Percentiles rank a stretch among this genome's conserved stretches.
These are phyloP conservation scores for Coemansia sp. DNA, from an alignment of 192 early-diverging fungal genomes.

Conservation along the genomic window DNA sequence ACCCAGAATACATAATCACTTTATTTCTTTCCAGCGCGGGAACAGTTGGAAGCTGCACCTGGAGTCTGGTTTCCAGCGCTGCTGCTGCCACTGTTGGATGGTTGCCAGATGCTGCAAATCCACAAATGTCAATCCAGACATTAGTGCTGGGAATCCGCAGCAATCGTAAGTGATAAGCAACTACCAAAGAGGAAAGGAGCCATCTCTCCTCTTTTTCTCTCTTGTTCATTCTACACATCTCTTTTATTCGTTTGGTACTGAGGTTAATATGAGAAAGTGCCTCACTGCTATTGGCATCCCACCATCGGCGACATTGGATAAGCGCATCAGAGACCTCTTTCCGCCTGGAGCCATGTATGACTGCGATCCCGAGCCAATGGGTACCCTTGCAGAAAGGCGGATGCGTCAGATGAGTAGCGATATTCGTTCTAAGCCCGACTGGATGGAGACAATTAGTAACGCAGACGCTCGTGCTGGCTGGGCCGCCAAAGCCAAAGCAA, in stretches of 20 bases:
- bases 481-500: neutral
- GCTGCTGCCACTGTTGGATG: too few relatives aligned
- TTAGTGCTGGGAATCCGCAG: too few relatives aligned
- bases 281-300: neutral
- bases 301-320: neutral
- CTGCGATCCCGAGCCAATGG: neutral
- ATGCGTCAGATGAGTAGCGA: too few relatives aligned
- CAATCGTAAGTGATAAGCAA: too few relatives aligned
- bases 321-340: neutral
- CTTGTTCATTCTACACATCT: neutral
- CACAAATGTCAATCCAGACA: too few relatives aligned
- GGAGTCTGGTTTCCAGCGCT: too few relatives aligned
- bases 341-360: neutral
- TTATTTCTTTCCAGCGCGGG: conserved; percentile 44
- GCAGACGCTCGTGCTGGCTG: neutral
- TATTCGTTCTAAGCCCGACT: too few relatives aligned
- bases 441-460: too few relatives aligned
- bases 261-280: neutral
- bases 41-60: neutral
- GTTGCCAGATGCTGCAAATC: too few relatives aligned
- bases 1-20: neutral
- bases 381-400: neutral
- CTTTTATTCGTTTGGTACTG: neutral
- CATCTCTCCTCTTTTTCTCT: too few relatives aligned
- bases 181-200: too few relatives aligned